These are phyloP conservation scores for Phanerochaete carnosa DNA, from an alignment of 768 basidiomycete genomes.

Conservation along the genomic window DNA sequence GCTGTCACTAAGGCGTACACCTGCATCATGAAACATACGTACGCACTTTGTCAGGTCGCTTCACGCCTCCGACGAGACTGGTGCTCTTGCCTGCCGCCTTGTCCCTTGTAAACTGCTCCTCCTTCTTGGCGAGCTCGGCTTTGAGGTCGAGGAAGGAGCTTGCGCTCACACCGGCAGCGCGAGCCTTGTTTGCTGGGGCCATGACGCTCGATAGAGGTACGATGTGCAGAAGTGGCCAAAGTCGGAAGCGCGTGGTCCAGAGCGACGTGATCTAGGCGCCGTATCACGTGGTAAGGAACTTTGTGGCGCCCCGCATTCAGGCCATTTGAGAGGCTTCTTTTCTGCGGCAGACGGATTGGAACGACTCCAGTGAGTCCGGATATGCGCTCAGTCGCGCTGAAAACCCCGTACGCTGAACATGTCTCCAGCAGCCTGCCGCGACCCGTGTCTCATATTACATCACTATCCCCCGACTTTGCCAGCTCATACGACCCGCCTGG, in stretches of 20 bases:
- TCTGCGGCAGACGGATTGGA: neutral
- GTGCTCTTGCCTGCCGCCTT: constrained; percentile 55
- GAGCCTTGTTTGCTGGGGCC: constrained; percentile 55
- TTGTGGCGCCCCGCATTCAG: neutral
- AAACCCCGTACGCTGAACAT: neutral
- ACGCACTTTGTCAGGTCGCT: constrained; percentile 68
- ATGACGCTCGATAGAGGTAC: neutral
- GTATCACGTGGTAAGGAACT: neutral
- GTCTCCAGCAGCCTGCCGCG: neutral
- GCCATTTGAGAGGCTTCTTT: neutral
- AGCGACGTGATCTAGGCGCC: too few relatives aligned
- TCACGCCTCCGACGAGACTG: constrained; percentile 57
- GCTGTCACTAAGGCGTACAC: neutral
- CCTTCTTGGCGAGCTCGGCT: constrained; percentile 47
- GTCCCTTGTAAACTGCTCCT: constrained; percentile 62
- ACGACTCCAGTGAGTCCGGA: neutral
- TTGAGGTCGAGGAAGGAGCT: constrained; percentile 83
- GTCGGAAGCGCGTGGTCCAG: neutral
- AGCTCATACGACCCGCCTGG: neutral
- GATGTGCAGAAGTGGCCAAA: neutral
- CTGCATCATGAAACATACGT: too few relatives aligned
- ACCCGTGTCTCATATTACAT: neutral
- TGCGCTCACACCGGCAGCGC: constrained; percentile 66
- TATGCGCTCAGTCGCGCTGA: neutral
- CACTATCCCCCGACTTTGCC: neutral